phyloP scores from a whole-genome alignment of 73 alveolate genomes.

The Paramecium primaurelia region DNA sequence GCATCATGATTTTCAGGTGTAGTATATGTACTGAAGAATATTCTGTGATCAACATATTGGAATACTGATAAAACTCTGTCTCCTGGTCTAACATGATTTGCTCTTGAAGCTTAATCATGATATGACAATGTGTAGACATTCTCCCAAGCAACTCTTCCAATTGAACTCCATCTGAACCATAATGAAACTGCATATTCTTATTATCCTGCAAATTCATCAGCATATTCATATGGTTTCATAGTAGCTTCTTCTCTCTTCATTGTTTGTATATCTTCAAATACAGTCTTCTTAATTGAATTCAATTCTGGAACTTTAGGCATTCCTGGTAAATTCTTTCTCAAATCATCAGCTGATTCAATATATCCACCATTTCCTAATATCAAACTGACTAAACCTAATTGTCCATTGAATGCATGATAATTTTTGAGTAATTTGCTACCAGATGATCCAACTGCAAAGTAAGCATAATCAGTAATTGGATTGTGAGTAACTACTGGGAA shows the following conservation, averaged over 20 bases:
- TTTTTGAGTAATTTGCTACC: neutral
- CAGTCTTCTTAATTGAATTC: neutral
- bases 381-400: neutral
- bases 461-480: neutral
- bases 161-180: slow-evolving; percentile 5
- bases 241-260: neutral
- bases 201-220: neutral
- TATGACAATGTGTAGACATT: neutral
- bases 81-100: slow-evolving; percentile 10
- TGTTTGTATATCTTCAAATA: neutral
- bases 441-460: slow-evolving; percentile 6
- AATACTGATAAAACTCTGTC: slow-evolving; percentile 17
- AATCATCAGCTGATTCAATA: neutral
- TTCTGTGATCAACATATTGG: slow-evolving; percentile 42
- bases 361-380: slow-evolving; percentile 20
- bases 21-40: slow-evolving; percentile 30
- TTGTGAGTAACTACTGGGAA: neutral
- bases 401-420: neutral
- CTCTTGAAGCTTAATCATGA: neutral
- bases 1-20: slow-evolving; percentile 6
- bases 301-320: slow-evolving; percentile 4
- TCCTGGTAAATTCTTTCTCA: neutral
- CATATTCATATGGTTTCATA: neutral
- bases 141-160: slow-evolving; percentile 26
- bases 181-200: slow-evolving; percentile 24